Percentiles rank a stretch among this genome's conserved stretches.
These are phyloP conservation scores for Fusarium luffae DNA, from an alignment of 2,329 filamentous ascomycete genomes.

Conservation along the genomic window DNA sequence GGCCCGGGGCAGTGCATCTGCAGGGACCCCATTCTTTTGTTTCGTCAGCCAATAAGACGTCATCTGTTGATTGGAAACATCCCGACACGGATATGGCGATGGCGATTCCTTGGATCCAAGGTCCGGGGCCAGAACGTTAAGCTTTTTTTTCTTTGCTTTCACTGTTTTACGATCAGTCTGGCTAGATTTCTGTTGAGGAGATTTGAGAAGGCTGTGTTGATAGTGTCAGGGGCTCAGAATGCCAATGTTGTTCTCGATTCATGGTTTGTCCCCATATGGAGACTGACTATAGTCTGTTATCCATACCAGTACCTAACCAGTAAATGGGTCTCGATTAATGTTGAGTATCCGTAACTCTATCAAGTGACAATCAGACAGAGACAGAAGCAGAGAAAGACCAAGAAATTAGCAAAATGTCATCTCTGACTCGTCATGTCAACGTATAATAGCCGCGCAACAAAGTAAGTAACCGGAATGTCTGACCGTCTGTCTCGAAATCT, in stretches of 20 bases:
- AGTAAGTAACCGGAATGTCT: not conserved
- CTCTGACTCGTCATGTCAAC: not conserved
- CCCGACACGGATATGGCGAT: conserved; percentile 34
- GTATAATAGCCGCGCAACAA: conserved; percentile 6
- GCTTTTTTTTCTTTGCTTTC: conserved; percentile 22
- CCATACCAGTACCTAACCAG: not conserved
- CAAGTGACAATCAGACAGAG: not conserved
- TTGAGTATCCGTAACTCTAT: not conserved
- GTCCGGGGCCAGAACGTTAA: conserved; percentile 34
- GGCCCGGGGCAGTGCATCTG: conserved; percentile 32
- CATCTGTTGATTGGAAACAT: conserved; percentile 1
- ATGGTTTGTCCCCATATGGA: conserved; percentile 6
- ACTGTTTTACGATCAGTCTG: not conserved
- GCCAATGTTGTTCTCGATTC: conserved; percentile 22
- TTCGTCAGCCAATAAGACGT: not conserved
- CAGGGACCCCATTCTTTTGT: conserved; percentile 17
- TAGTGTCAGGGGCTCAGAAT: not conserved
- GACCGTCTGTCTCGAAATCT: conserved; percentile 20
- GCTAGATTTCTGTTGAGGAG: conserved; percentile 29
- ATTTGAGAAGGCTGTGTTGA: conserved; percentile 24
- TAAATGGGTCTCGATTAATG: not conserved
- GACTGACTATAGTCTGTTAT: not conserved
- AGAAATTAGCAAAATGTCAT: not conserved
- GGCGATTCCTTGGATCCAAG: conserved; percentile 29
- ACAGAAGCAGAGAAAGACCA: not conserved